Percentiles rank a stretch among this genome's conserved stretches.
These are phyloP conservation scores for Cystobasidium sp. DNA, from an alignment of 1,284 basidiomycete species.

Conservation along the genomic window DNA sequence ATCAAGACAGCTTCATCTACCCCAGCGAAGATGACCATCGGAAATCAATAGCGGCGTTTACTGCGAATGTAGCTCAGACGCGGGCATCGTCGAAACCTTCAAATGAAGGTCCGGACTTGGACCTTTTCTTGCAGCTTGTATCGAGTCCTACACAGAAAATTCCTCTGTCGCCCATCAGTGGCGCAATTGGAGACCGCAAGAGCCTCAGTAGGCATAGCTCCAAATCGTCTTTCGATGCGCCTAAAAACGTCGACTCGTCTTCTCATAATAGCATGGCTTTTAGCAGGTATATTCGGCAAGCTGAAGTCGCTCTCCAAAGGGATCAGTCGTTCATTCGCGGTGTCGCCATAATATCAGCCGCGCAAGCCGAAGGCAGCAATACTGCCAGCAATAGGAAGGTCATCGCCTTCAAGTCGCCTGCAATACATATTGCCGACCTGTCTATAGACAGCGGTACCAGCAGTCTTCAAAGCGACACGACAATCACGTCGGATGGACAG, in stretches of 20 bases:
- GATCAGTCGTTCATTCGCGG: constrained; percentile 18
- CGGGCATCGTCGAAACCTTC: constrained; percentile 25
- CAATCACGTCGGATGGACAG: constrained; percentile 13
- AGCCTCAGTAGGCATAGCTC: constrained; percentile 8
- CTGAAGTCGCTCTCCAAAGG: constrained; percentile 2
- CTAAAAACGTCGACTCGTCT: background rate
- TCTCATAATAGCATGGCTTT: background rate
- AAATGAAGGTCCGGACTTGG: background rate
- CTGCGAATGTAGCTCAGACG: constrained; percentile 39
- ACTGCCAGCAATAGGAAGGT: background rate
- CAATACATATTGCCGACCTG: background rate
- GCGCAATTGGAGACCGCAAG: background rate
- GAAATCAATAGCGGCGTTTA: constrained; percentile 12
- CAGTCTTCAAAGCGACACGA: constrained; percentile 43
- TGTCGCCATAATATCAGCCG: background rate
- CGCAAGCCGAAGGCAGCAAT: background rate
- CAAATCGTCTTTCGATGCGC: constrained; percentile 2
- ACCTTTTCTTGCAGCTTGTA: background rate
- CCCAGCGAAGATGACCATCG: constrained; percentile 22
- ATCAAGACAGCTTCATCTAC: constrained; percentile 43
- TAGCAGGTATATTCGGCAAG: constrained; percentile 1
- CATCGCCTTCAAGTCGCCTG: background rate
- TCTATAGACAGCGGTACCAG: constrained; percentile 29
- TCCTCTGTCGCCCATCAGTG: background rate
- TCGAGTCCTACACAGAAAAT: too few relatives aligned